Conservation (phyloP, 2,329 filamentous ascomycete species). For the Magnaporthiopsis rhizophila region DNA sequence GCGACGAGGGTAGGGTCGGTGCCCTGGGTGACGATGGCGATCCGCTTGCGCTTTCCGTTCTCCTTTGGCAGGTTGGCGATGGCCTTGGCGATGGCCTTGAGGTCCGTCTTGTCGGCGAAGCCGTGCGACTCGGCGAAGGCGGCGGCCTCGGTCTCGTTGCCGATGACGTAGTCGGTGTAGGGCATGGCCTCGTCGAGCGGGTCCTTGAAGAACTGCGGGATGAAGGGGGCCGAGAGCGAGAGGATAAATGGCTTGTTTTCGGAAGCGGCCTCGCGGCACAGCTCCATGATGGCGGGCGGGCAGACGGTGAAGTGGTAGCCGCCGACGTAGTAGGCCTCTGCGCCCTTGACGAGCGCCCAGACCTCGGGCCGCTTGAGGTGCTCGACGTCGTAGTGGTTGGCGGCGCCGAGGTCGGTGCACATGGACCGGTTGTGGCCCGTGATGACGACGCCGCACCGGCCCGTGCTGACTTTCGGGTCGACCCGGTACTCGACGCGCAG, state of each 20-base stretch:
- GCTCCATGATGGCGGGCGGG: conserved; percentile 79
- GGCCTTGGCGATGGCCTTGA: conserved; percentile 76
- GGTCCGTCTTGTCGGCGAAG: conserved; percentile 54
- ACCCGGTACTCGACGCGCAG: conserved; percentile 92
- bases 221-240: conserved; percentile 92
- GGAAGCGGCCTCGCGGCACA: conserved; percentile 81
- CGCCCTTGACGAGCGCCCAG: conserved; percentile 85
- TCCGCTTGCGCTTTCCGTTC: conserved; percentile 74
- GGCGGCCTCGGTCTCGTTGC: conserved; percentile 91
- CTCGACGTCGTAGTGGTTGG: conserved; percentile 93
- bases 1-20: conserved; percentile 85
- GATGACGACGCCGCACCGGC: conserved; percentile 92
- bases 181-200: conserved; percentile 75
- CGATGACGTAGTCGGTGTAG: conserved; percentile 94
- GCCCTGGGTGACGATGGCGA: conserved; percentile 91
- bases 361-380: conserved; percentile 87
- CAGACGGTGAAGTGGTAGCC: conserved; percentile 97
- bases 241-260: conserved; percentile 90
- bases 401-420: conserved; percentile 90
- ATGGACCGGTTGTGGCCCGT: conserved; percentile 93
- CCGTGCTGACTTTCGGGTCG: conserved; percentile 75
- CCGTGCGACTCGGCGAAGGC: conserved; percentile 78
- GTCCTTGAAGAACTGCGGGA: conserved; percentile 96
- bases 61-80: conserved; percentile 87
- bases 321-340: conserved; percentile 85